Evolutionary conservation across 768 basidiomycete genomes (phyloP).

Genomic region (Lactifluus volemus): DNA sequence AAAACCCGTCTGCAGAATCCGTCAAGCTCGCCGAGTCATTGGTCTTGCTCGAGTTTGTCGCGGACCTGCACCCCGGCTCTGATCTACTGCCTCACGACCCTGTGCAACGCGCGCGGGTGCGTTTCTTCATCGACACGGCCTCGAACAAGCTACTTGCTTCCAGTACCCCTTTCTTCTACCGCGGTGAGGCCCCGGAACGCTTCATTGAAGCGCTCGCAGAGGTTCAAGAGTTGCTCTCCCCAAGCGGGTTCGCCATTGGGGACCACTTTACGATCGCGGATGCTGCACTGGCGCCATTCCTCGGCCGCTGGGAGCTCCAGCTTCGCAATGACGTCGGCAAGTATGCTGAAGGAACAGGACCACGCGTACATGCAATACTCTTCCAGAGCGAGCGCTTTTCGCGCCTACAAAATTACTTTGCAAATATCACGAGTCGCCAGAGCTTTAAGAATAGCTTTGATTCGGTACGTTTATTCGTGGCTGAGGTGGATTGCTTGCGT

Average conservation of each 20-base stretch:
- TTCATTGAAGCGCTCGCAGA: constrained; percentile 36
- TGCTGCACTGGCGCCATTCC: constrained; percentile 47
- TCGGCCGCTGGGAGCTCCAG: constrained; percentile 38
- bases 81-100: constrained; percentile 44
- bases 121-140: constrained; percentile 50
- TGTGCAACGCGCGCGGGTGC: constrained; percentile 43
- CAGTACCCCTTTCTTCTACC: constrained; percentile 28
- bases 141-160: constrained; percentile 34
- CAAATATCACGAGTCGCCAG: constrained; percentile 37
- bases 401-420: constrained; percentile 39
- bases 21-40: constrained; percentile 51
- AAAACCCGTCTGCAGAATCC: constrained; percentile 45
- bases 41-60: constrained; percentile 52
- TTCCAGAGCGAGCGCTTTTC: constrained; percentile 36
- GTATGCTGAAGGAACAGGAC: constrained; percentile 32
- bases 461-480: constrained; percentile 28
- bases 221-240: constrained; percentile 40
- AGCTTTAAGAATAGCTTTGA: constrained; percentile 47
- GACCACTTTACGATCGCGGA: constrained; percentile 50
- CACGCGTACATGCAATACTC: constrained; percentile 31
- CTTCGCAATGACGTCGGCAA: constrained; percentile 42
- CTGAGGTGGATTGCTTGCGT: not conserved
- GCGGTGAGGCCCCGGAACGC: constrained; percentile 30
- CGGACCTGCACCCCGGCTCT: constrained; percentile 42
- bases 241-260: constrained; percentile 33